phyloP scores from a whole-genome alignment of 225 moss, liverwort and hornwort genomes.

The Climacium dendroides region DNA sequence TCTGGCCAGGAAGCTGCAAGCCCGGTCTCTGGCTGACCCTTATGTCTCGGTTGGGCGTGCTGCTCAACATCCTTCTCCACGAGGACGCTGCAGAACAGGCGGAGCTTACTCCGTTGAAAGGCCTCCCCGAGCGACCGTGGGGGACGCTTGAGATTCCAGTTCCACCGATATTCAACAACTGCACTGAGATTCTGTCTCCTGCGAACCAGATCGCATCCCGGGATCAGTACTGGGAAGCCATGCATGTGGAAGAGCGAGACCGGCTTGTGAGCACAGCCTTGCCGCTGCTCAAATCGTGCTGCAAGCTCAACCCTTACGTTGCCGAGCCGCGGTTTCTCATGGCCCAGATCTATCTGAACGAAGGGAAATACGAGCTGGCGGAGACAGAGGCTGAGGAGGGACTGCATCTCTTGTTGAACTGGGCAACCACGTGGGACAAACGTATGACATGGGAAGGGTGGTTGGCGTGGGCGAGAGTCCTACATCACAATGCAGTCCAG shows the following conservation, averaged over 20 bases:
- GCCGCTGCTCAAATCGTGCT: constrained; percentile 26
- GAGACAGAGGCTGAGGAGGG: constrained; percentile 41
- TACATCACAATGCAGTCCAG: constrained; percentile 25
- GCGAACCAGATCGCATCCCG: constrained; percentile 29
- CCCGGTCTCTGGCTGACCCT: constrained; percentile 54
- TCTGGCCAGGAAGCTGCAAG: constrained; percentile 87
- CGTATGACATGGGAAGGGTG: constrained; percentile 89
- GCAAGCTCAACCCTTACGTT: constrained; percentile 25
- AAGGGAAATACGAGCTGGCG: constrained; percentile 43
- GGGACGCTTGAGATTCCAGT: constrained; percentile 16
- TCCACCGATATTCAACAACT: constrained; percentile 50
- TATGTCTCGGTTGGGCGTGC: constrained; percentile 50
- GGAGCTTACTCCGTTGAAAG: background rate
- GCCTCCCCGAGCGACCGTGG: constrained; percentile 23
- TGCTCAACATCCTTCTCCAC: constrained; percentile 47
- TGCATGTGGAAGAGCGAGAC: constrained; percentile 8
- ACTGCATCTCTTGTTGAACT: constrained; percentile 50
- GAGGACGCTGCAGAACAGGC: constrained; percentile 45
- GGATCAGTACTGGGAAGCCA: constrained; percentile 63
- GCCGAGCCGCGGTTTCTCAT: constrained; percentile 61
- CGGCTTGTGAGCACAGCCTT: constrained; percentile 9
- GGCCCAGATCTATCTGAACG: constrained; percentile 47
- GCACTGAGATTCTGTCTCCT: constrained; percentile 33
- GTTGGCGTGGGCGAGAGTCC: constrained; percentile 57
- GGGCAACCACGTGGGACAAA: constrained; percentile 87